Evolutionary conservation across 2,329 filamentous ascomycete species (phyloP).

Genomic region (Talaromyces marneffei): DNA sequence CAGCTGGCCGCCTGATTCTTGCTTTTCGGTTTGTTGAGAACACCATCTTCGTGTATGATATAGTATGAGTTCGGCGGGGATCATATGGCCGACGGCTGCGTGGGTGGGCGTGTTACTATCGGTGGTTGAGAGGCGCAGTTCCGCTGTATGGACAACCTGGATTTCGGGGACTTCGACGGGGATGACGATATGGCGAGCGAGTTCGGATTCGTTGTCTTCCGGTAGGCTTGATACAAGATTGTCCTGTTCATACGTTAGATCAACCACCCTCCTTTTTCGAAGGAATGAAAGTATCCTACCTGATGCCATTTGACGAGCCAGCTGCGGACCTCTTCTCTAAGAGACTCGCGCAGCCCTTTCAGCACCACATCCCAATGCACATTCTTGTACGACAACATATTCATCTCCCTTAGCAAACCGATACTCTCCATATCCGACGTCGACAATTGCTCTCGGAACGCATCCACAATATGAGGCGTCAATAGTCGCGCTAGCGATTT

Average conservation of each 20-base stretch:
- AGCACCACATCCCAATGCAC: conserved; percentile 51
- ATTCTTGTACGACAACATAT: conserved; percentile 47
- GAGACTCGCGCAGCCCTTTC: conserved; percentile 43
- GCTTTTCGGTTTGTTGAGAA: conserved; percentile 20
- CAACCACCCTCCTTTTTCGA: background rate
- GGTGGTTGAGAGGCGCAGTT: conserved; percentile 25
- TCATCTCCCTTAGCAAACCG: conserved; percentile 49
- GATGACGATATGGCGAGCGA: conserved; percentile 66
- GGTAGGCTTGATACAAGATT: conserved; percentile 30
- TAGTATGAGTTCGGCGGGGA: conserved; percentile 45
- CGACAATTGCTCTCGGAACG: conserved; percentile 42
- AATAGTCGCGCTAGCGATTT: conserved; percentile 47
- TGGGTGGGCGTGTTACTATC: background rate
- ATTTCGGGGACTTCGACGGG: conserved; percentile 84
- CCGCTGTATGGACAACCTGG: conserved; percentile 72
- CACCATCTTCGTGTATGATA: conserved; percentile 53
- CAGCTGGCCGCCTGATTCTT: conserved; percentile 44
- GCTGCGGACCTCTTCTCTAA: conserved; percentile 39
- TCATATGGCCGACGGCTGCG: conserved; percentile 43
- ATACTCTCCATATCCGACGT: conserved; percentile 49
- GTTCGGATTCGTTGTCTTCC: conserved; percentile 26
- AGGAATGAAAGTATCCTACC: conserved; percentile 26
- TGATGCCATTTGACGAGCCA: conserved; percentile 56
- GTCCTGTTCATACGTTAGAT: conserved; percentile 23
- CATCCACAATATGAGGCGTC: conserved; percentile 45